Percentiles rank a stretch among this genome's conserved stretches.
Conservation (phyloP, 805 yeast species). For the Candida railenensis region DNA sequence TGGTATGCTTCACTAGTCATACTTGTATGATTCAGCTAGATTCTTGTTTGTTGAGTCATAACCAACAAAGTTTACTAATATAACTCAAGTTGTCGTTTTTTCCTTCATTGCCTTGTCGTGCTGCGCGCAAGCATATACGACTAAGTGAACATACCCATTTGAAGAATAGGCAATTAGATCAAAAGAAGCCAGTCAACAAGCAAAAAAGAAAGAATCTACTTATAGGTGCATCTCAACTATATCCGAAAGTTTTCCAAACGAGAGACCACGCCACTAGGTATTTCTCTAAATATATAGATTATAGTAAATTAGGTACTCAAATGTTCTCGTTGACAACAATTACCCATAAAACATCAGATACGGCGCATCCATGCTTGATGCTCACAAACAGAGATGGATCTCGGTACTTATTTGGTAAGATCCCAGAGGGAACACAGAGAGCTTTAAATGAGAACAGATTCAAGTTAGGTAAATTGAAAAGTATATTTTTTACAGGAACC, state of each 20-base stretch:
- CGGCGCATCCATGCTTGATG: slow-evolving; percentile 54
- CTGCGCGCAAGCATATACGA: background rate
- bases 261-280: slow-evolving; percentile 1
- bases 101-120: background rate
- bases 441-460: slow-evolving; percentile 59
- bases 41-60: background rate
- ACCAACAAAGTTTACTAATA: too few relatives aligned
- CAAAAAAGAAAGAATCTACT: background rate
- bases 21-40: background rate
- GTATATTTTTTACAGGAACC: slow-evolving; percentile 77
- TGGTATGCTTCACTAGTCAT: background rate
- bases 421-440: slow-evolving; percentile 88
- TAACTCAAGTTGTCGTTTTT: background rate
- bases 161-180: too few relatives aligned
- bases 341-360: slow-evolving; percentile 55
- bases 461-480: slow-evolving; percentile 55
- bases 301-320: slow-evolving; percentile 13
- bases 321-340: slow-evolving; percentile 55
- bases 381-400: slow-evolving; percentile 50
- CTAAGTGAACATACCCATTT: background rate
- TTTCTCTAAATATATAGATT: slow-evolving; percentile 13
- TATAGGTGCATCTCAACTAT: slow-evolving; percentile 10
- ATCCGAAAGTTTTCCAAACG: slow-evolving; percentile 9
- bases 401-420: slow-evolving; percentile 69
- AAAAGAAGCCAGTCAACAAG: background rate